Percentiles rank a stretch among this genome's conserved stretches.
Evolutionary conservation across 2,329 filamentous ascomycete genomes (phyloP).

Genomic region (Pseudocercospora crystallina): DNA sequence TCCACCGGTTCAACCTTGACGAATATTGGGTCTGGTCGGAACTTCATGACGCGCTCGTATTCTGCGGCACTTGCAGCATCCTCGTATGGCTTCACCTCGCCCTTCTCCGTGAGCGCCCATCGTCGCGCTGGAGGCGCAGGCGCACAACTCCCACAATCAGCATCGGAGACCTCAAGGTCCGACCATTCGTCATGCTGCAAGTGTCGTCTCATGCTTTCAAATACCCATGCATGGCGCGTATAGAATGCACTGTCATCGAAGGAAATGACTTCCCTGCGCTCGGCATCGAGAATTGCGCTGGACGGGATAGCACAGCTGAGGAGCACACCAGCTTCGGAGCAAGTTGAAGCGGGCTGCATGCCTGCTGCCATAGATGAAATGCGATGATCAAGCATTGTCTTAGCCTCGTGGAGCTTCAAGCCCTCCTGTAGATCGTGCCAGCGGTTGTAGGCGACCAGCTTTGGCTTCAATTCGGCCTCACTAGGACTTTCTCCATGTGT

Average conservation of each 20-base stretch:
- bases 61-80: constrained; percentile 50
- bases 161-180: background rate
- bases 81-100: constrained; percentile 48
- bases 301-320: background rate
- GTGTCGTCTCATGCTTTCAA: constrained; percentile 28
- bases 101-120: constrained; percentile 38
- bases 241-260: no score
- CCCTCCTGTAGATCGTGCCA: constrained; percentile 6
- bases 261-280: no score
- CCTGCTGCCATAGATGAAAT: background rate
- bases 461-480: background rate
- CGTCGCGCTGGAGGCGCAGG: constrained; percentile 39
- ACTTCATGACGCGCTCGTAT: constrained; percentile 55
- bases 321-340: constrained; percentile 3
- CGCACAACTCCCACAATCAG: constrained; percentile 34
- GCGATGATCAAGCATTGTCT: background rate
- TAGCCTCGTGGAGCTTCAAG: background rate
- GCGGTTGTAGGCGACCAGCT: constrained; percentile 6
- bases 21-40: constrained; percentile 39
- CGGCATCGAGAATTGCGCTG: no score
- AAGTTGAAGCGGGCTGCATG: background rate
- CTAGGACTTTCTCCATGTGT: background rate
- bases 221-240: constrained; percentile 19
- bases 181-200: constrained; percentile 22
- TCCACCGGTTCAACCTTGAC: constrained; percentile 3